Evolutionary conservation across 83 land plant species (phyloP).

Genomic region (Larix sibirica): DNA sequence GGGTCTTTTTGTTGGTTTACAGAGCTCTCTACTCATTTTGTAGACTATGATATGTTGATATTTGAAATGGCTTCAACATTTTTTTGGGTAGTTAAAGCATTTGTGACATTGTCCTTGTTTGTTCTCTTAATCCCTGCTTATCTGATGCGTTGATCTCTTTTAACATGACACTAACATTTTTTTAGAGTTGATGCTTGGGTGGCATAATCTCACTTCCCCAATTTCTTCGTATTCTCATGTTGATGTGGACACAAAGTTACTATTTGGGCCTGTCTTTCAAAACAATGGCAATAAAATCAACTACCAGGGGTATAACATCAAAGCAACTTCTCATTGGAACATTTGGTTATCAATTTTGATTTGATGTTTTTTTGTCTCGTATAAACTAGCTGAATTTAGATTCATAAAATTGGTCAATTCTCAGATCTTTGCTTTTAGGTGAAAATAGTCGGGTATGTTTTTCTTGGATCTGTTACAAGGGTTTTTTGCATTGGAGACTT

Average conservation of each 20-base stretch:
- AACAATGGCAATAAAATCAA: constrained; percentile 73
- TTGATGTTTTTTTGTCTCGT: too few species aligned
- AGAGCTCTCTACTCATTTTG: background rate
- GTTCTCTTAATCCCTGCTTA: background rate
- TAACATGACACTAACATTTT: constrained; percentile 87
- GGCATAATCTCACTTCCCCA: constrained; percentile 74
- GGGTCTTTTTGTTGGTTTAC: background rate
- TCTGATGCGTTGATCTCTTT: background rate
- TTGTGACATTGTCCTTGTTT: constrained; percentile 9
- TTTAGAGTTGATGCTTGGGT: constrained; percentile 68
- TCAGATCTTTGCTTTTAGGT: too few species aligned
- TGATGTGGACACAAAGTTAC: constrained; percentile 80
- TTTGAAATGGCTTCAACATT: background rate
- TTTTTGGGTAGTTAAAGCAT: background rate
- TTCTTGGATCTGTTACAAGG: too few species aligned
- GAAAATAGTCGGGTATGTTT: too few species aligned
- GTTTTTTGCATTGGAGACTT: too few species aligned
- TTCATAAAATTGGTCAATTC: too few species aligned
- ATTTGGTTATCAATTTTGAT: constrained; percentile 59
- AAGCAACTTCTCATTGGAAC: constrained; percentile 95
- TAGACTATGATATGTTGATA: background rate
- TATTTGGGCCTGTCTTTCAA: constrained; percentile 88
- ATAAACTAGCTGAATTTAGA: too few species aligned
- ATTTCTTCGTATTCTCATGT: constrained; percentile 76
- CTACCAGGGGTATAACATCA: constrained; percentile 91